Conservation (phyloP, 2,329 filamentous ascomycete genomes). For the Xylaria digitata region DNA sequence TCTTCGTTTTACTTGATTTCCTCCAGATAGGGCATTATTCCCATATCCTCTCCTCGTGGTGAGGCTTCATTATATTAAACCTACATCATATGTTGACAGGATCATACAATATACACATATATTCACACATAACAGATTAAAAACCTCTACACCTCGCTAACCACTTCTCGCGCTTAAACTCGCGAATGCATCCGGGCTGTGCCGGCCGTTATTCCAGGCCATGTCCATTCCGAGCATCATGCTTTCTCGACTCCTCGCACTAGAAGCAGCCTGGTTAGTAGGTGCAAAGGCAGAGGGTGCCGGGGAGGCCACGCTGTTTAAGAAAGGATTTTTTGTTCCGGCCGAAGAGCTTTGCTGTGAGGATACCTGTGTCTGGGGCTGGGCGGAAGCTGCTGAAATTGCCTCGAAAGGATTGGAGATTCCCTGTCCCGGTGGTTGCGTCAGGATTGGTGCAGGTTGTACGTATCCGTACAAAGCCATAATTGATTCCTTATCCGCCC, state of each 20-base stretch:
- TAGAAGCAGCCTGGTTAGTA: constrained; percentile 42
- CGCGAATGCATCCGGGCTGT: constrained; percentile 84
- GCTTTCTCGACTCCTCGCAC: constrained; percentile 75
- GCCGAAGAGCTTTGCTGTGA: constrained; percentile 50
- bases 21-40: constrained; percentile 27
- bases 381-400: constrained; percentile 38
- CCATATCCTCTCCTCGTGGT: constrained; percentile 32
- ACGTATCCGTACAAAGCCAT: constrained; percentile 78
- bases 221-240: constrained; percentile 73
- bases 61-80: constrained; percentile 40
- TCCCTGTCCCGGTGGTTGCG: constrained; percentile 48
- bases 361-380: constrained; percentile 45
- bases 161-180: constrained; percentile 73
- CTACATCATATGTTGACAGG: constrained; percentile 44
- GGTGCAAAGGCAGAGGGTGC: constrained; percentile 45
- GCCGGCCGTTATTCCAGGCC: constrained; percentile 75
- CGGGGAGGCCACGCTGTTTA: constrained; percentile 49
- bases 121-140: constrained; percentile 9
- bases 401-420: constrained; percentile 44
- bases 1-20: constrained; percentile 4
- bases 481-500: constrained; percentile 78
- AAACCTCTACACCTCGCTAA: constrained; percentile 48
- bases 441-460: constrained; percentile 57
- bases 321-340: constrained; percentile 69
- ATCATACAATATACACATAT: constrained; percentile 42